A percentile compares a stretch with the other conserved stretches of the same genome.
phyloP scores from a whole-genome alignment of 2,329 filamentous ascomycete genomes.

The Sporothrix variecibatus region DNA sequence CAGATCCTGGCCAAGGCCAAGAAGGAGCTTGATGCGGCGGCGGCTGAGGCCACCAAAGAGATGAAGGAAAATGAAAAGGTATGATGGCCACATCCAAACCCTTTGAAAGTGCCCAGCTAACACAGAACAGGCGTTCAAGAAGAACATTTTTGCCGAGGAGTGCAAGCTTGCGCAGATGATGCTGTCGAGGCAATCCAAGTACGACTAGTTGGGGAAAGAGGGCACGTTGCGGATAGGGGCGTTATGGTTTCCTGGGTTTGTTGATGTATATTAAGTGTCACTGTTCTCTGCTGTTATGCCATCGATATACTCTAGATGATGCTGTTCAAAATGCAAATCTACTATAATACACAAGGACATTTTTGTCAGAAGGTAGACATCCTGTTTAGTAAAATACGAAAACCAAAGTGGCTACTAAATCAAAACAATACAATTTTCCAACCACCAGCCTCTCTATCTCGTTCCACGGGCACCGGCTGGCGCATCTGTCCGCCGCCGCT shows the following conservation, averaged over 20 bases:
- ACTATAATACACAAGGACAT: neutral
- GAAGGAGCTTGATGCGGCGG: constrained; percentile 24
- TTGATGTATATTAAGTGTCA: neutral
- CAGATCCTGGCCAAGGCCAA: constrained; percentile 27
- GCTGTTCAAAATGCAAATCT: neutral
- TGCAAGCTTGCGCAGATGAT: constrained; percentile 32
- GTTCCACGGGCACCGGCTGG: constrained; percentile 62
- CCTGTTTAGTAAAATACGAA: neutral
- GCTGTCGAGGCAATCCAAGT: constrained; percentile 31
- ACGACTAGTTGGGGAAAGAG: constrained; percentile 25
- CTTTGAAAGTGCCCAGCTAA: neutral
- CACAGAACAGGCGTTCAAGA: constrained; percentile 27
- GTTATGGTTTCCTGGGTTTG: neutral
- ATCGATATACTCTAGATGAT: no score
- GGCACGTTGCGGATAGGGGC: neutral
- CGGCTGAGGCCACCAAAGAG: constrained; percentile 27
- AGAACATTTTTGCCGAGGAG: constrained; percentile 31
- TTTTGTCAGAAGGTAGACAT: neutral
- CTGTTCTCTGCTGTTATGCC: neutral
- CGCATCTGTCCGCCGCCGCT: constrained; percentile 62
- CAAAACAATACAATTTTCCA: neutral
- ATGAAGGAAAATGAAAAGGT: constrained; percentile 32
- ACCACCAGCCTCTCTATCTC: constrained; percentile 36
- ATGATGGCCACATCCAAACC: neutral
- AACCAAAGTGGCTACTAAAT: neutral